Percentiles rank a stretch among this genome's conserved stretches.
Evolutionary conservation across 192 early-diverging fungal species (phyloP).

Genomic region (Thamnidium elegans): DNA sequence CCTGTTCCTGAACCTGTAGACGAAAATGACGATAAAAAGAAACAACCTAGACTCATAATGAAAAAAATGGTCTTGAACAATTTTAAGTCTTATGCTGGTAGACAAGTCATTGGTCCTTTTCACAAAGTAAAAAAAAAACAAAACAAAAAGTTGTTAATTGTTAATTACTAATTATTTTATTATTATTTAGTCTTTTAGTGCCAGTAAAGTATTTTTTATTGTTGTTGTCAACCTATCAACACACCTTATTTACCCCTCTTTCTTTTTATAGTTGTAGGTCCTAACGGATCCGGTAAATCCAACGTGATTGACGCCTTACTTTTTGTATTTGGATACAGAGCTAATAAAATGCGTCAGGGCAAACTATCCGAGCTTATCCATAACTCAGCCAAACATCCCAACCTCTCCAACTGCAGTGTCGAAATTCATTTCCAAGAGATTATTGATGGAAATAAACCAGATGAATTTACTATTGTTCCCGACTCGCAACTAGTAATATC

Average conservation of each 20-base stretch:
- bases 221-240: not conserved
- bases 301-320: constrained; percentile 97
- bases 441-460: constrained; percentile 66
- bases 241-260: constrained; percentile 42
- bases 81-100: constrained; percentile 95
- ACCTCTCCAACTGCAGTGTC: constrained; percentile 77
- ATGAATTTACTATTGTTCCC: constrained; percentile 58
- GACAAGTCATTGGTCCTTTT: constrained; percentile 93
- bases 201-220: constrained; percentile 31
- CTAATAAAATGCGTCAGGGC: constrained; percentile 96
- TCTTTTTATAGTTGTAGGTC: constrained; percentile 78
- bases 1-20: not conserved
- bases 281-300: constrained; percentile 97
- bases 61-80: constrained; percentile 82
- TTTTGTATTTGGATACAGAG: constrained; percentile 98
- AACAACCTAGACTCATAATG: constrained; percentile 47
- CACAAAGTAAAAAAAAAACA: constrained; percentile 68
- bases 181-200: constrained; percentile 60
- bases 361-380: constrained; percentile 95
- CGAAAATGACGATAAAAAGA: not conserved
- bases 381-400: constrained; percentile 72
- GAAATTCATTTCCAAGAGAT: constrained; percentile 95
- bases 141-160: no score
- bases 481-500: constrained; percentile 76
- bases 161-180: not conserved